Evolutionary conservation across 202 grass and related monocot genomes (phyloP).

Genomic region (Cymbopogon flexuosus): DNA sequence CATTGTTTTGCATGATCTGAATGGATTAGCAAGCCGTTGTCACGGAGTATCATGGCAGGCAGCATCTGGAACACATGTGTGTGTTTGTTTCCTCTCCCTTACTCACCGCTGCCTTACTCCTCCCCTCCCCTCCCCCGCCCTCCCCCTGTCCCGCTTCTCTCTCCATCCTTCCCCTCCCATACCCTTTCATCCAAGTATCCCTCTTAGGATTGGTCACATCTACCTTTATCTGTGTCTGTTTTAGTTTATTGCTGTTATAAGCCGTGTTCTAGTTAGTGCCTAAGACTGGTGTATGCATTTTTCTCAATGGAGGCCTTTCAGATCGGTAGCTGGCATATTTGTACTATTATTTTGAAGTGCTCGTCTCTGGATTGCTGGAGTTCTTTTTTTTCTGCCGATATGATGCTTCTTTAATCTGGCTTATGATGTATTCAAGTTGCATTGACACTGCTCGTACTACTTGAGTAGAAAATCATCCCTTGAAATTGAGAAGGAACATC

Average conservation of each 20-base stretch:
- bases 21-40: conserved; percentile 81
- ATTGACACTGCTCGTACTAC: background rate
- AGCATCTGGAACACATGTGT: conserved; percentile 86
- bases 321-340: background rate
- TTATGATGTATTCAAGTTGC: background rate
- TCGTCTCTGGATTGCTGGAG: background rate
- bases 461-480: background rate
- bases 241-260: conserved; percentile 5
- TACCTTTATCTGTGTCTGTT: background rate
- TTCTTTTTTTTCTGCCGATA: background rate
- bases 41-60: conserved; percentile 84
- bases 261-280: background rate
- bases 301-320: background rate
- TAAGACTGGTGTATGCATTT: conserved; percentile 16
- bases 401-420: background rate
- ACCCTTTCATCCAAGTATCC: conserved; percentile 1
- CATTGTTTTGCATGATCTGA: conserved; percentile 58
- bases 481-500: background rate
- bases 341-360: background rate
- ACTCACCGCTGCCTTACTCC: conserved; percentile 48
- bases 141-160: conserved; percentile 17
- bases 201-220: conserved; percentile 24
- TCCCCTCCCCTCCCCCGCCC: background rate
- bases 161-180: conserved; percentile 9
- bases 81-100: conserved; percentile 78